Conservation (phyloP, 805 yeast species). For the Wickerhamomyces chaumierensis region DNA sequence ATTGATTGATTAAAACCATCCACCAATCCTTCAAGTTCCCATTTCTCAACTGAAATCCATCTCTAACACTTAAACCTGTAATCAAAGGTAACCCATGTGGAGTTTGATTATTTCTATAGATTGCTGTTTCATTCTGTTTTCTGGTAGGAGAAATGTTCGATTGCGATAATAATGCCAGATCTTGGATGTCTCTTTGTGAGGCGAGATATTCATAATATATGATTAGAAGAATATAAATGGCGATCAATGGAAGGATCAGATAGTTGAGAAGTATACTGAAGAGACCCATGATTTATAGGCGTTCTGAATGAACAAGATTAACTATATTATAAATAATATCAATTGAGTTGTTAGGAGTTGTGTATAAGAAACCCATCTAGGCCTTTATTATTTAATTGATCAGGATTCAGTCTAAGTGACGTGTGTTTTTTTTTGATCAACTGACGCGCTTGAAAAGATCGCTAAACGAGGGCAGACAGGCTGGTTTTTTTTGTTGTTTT, state of each 20-base stretch:
- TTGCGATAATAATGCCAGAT: constrained; percentile 49
- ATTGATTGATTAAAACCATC: constrained; percentile 42
- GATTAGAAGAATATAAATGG: neutral
- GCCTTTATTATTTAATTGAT: no score
- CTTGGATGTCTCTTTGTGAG: constrained; percentile 40
- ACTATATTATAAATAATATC: no score
- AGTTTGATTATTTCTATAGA: constrained; percentile 62
- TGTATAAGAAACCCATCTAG: no score
- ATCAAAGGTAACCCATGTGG: constrained; percentile 63
- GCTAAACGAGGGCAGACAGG: no score
- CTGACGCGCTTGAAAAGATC: no score
- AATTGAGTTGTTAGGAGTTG: no score
- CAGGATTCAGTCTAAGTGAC: no score
- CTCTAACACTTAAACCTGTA: constrained; percentile 56
- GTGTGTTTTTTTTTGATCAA: no score
- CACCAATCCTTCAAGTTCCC: constrained; percentile 71
- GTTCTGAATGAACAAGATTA: no score
- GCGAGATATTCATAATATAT: constrained; percentile 16
- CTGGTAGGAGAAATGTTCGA: constrained; percentile 56
- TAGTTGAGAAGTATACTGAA: no score
- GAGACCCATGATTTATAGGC: no score
- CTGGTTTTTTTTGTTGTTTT: no score
- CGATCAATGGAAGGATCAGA: neutral
- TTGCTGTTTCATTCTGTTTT: constrained; percentile 58
- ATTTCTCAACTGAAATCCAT: constrained; percentile 55